Percentiles rank a stretch among this genome's conserved stretches.
phyloP scores from a whole-genome alignment of 768 basidiomycete genomes.

The Amanita brunnescens region DNA sequence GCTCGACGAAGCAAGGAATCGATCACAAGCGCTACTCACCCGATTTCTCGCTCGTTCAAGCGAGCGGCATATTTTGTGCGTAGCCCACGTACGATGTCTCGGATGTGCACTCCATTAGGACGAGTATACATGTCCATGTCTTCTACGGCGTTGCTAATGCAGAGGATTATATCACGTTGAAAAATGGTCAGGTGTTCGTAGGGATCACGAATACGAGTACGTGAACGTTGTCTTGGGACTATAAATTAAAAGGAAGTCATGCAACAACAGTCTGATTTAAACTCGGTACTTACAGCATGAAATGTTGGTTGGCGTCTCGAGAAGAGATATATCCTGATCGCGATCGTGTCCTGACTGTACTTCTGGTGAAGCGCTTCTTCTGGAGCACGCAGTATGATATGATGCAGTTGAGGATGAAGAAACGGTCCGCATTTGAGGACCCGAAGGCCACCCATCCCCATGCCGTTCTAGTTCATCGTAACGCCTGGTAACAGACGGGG shows the following conservation, averaged over 20 bases:
- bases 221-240: not conserved
- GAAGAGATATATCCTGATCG: not conserved
- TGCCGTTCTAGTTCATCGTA: constrained; percentile 1
- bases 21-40: constrained; percentile 9
- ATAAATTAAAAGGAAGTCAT: not conserved
- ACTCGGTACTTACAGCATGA: not conserved
- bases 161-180: constrained; percentile 17
- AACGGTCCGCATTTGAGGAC: not conserved
- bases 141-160: constrained; percentile 6
- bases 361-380: constrained; percentile 1
- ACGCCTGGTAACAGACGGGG: not conserved
- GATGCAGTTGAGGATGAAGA: not conserved
- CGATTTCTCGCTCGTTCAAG: constrained; percentile 7
- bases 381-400: constrained; percentile 2
- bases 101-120: constrained; percentile 10
- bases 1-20: not conserved
- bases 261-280: not conserved
- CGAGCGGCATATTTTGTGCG: not conserved
- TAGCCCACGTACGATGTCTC: constrained; percentile 8
- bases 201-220: constrained; percentile 11
- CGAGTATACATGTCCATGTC: constrained; percentile 1
- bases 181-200: constrained; percentile 14
- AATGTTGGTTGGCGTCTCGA: not conserved
- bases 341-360: not conserved
- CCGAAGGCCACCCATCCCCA: not conserved